Percentiles rank a stretch among this genome's conserved stretches.
Conservation (phyloP, 805 yeast species). For the Lachancea cidri region DNA sequence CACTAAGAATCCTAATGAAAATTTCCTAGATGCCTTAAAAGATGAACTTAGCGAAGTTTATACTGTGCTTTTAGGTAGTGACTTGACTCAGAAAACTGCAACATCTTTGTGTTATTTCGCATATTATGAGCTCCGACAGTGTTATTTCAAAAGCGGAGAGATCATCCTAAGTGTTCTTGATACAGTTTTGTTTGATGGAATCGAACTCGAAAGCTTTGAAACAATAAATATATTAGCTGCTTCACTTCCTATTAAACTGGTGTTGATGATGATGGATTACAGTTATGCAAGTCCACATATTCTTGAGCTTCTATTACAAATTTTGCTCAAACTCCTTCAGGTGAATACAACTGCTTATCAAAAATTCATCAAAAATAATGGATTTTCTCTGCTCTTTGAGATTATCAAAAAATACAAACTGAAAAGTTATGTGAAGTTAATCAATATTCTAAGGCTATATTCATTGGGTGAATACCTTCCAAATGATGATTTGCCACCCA, state of each 20-base stretch:
- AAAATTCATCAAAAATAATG: conserved; percentile 45
- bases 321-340: conserved; percentile 47
- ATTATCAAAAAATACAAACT: conserved; percentile 36
- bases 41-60: conserved; percentile 16
- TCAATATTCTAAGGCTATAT: conserved; percentile 43
- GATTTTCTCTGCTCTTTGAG: conserved; percentile 42
- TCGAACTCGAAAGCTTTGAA: conserved; percentile 40
- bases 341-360: conserved; percentile 44
- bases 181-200: conserved; percentile 31
- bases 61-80: conserved; percentile 37
- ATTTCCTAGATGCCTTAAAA: conserved; percentile 36
- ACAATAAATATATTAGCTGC: conserved; percentile 42
- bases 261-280: conserved; percentile 43
- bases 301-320: conserved; percentile 27
- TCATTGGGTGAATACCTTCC: conserved; percentile 14
- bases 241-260: conserved; percentile 56
- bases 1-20: conserved; percentile 34
- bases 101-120: conserved; percentile 48
- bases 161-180: conserved; percentile 32
- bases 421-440: conserved; percentile 36
- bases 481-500: not conserved
- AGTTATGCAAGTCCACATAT: not conserved
- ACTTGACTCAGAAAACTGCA: conserved; percentile 51
- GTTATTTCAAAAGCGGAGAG: conserved; percentile 20
- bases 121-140: conserved; percentile 42